phyloP scores from a whole-genome alignment of 768 basidiomycete genomes.

The Boletus rufocinnamomeus region DNA sequence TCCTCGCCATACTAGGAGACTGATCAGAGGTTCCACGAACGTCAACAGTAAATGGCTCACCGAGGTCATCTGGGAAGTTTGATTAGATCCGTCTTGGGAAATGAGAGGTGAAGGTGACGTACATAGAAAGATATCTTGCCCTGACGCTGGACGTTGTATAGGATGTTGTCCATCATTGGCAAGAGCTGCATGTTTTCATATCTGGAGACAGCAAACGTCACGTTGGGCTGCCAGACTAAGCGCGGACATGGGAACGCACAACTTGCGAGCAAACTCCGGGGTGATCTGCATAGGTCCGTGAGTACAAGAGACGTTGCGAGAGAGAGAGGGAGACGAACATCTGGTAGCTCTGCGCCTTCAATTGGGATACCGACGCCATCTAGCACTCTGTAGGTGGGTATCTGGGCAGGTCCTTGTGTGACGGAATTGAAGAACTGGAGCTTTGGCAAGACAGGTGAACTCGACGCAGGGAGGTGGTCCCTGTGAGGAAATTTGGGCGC shows the following conservation, averaged over 20 bases:
- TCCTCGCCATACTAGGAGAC: slow-evolving; percentile 78
- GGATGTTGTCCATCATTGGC: slow-evolving; percentile 82
- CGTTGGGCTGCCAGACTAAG: background rate
- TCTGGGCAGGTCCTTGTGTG: slow-evolving; percentile 56
- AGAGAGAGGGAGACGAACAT: slow-evolving; percentile 46
- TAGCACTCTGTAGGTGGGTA: slow-evolving; percentile 85
- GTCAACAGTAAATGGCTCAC: slow-evolving; percentile 46
- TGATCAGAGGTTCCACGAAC: slow-evolving; percentile 4
- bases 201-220: slow-evolving; percentile 33
- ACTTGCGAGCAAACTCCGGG: slow-evolving; percentile 60
- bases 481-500: slow-evolving; percentile 19
- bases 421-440: slow-evolving; percentile 84
- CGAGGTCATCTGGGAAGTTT: slow-evolving; percentile 66
- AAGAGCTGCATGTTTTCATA: slow-evolving; percentile 81
- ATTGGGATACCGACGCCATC: slow-evolving; percentile 77
- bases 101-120: slow-evolving; percentile 30
- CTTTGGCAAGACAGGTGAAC: slow-evolving; percentile 65
- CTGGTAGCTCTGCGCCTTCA: slow-evolving; percentile 72
- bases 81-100: slow-evolving; percentile 10
- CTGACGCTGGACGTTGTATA: slow-evolving; percentile 92
- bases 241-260: slow-evolving; percentile 41
- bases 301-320: slow-evolving; percentile 1
- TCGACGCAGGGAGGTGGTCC: slow-evolving; percentile 42
- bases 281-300: slow-evolving; percentile 52
- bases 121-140: slow-evolving; percentile 93